Evolutionary conservation across 1,284 basidiomycete genomes (phyloP).

Genomic region (Leucocoprinus gongylophorus): DNA sequence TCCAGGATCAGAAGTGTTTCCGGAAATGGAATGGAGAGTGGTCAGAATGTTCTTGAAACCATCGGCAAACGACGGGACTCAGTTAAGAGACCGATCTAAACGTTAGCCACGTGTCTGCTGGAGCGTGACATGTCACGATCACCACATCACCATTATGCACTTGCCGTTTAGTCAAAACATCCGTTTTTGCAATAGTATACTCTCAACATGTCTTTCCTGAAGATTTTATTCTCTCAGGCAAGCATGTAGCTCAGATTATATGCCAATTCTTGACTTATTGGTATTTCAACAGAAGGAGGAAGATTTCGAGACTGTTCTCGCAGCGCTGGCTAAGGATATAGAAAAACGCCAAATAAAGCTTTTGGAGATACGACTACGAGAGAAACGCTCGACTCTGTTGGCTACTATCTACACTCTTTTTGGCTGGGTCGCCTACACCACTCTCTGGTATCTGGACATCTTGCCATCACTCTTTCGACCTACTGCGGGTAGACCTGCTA

Average conservation of each 20-base stretch:
- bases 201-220: slow-evolving; percentile 22
- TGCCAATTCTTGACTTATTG: not conserved
- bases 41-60: too few species aligned
- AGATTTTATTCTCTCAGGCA: slow-evolving; percentile 27
- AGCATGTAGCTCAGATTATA: not conserved
- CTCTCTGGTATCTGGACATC: slow-evolving; percentile 71
- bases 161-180: not conserved
- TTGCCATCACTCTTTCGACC: slow-evolving; percentile 38
- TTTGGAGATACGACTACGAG: slow-evolving; percentile 81
- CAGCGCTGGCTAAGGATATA: slow-evolving; percentile 58
- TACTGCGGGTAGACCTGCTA: slow-evolving; percentile 24
- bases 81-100: too few species aligned
- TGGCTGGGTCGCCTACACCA: slow-evolving; percentile 75
- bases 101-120: not conserved
- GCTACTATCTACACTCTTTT: slow-evolving; percentile 80
- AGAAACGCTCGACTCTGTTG: slow-evolving; percentile 74
- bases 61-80: too few species aligned
- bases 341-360: slow-evolving; percentile 73
- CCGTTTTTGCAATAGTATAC: not conserved
- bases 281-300: slow-evolving; percentile 37
- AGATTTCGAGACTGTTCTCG: slow-evolving; percentile 67
- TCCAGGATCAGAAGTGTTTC: too few species aligned
- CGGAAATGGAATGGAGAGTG: too few species aligned
- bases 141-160: not conserved
- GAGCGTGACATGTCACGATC: slow-evolving; percentile 1